Conservation (phyloP, 78 protist species). For the Dictyostelium discoideum region dicty_2.7 NC_007091.3:19501-20000, state of each 20-base stretch:
- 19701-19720: neutral
- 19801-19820: neutral
- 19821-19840: conserved; percentile 12
- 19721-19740: neutral
- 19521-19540: neutral
- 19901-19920: too few species aligned
- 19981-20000: too few species aligned
- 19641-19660: neutral
- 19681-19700: neutral
- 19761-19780: neutral
- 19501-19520: neutral
- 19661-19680: neutral
- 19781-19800: neutral
- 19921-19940: too few species aligned
- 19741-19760: neutral
- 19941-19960: too few species aligned
- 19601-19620: neutral
- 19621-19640: neutral
- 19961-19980: too few species aligned
- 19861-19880: neutral
- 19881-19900: neutral
- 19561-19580: neutral
- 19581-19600: too few species aligned
- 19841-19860: neutral
- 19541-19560: neutral